These are phyloP conservation scores for Nannochloropsis gaditana DNA, from an alignment of 108 stramenopile genomes.

Conservation along the genomic window DNA sequence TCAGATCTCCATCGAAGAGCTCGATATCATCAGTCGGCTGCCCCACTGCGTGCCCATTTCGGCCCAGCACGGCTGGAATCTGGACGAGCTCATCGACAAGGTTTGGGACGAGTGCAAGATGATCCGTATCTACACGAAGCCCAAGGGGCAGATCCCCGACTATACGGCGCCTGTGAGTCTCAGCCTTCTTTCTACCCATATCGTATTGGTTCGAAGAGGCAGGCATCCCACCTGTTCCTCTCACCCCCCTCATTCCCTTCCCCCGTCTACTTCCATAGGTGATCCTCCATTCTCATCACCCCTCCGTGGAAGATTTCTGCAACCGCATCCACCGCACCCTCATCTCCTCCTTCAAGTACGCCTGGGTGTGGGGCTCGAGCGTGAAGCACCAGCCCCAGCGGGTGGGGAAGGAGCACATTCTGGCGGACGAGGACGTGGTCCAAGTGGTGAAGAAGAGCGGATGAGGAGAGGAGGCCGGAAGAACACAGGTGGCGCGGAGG, in stretches of 20 bases:
- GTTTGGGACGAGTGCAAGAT: slow-evolving; percentile 88
- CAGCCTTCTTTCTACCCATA: too few species aligned
- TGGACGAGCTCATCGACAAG: slow-evolving; percentile 85
- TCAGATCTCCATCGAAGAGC: slow-evolving; percentile 85
- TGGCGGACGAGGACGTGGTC: slow-evolving; percentile 93
- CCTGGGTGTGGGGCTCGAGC: slow-evolving; percentile 86
- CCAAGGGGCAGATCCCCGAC: slow-evolving; percentile 94
- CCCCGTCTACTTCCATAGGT: slow-evolving; percentile 14
- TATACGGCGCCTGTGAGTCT: slow-evolving; percentile 80
- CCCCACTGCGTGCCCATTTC: slow-evolving; percentile 96
- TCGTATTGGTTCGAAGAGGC: too few species aligned
- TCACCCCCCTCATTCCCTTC: neutral
- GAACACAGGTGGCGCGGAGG: neutral
- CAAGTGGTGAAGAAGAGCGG: slow-evolving; percentile 67
- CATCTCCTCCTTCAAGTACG: slow-evolving; percentile 77
- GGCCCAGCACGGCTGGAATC: slow-evolving; percentile 84
- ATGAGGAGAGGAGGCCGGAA: neutral
- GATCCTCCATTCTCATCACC: slow-evolving; percentile 84
- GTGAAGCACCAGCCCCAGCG: slow-evolving; percentile 97
- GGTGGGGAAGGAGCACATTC: slow-evolving; percentile 87
- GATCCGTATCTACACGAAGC: slow-evolving; percentile 98
- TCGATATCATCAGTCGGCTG: slow-evolving; percentile 91
- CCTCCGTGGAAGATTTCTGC: slow-evolving; percentile 93
- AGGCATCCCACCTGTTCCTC: neutral
- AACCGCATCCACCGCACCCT: slow-evolving; percentile 79